Evolutionary conservation across 1,139 yeast genomes (phyloP).

Genomic region (Debaryomyces subglobosus): DNA sequence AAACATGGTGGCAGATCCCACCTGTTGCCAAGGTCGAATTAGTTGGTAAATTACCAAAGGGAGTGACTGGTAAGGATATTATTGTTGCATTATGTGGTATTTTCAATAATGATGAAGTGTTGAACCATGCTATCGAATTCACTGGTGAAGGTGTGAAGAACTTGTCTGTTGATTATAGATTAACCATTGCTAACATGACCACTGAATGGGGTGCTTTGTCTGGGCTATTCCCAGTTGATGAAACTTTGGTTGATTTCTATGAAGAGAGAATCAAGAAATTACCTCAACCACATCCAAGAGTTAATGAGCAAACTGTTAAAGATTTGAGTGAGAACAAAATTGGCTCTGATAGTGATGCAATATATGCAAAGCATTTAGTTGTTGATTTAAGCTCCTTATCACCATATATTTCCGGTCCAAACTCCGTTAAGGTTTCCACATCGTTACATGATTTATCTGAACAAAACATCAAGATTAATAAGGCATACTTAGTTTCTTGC

Average conservation of each 20-base stretch:
- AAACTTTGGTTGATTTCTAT: conserved; percentile 76
- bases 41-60: conserved; percentile 76
- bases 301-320: conserved; percentile 62
- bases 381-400: conserved; percentile 82
- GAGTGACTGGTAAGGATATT: conserved; percentile 95
- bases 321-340: conserved; percentile 48
- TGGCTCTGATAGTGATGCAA: conserved; percentile 73
- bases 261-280: conserved; percentile 62
- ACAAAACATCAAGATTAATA: conserved; percentile 77
- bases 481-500: conserved; percentile 97
- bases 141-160: conserved; percentile 81
- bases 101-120: conserved; percentile 93
- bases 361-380: conserved; percentile 82
- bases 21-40: conserved; percentile 96
- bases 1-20: conserved; percentile 99
- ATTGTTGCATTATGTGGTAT: conserved; percentile 94
- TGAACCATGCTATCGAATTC: conserved; percentile 97
- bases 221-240: conserved; percentile 94
- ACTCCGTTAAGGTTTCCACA: conserved; percentile 88
- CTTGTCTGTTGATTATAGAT: conserved; percentile 84
- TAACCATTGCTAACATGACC: conserved; percentile 98
- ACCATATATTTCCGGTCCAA: conserved; percentile 96
- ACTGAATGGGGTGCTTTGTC: conserved; percentile 99
- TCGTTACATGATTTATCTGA: conserved; percentile 74
- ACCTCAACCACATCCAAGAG: conserved; percentile 86